Conservation (phyloP, 176 grass and related monocot genomes). For the Musa acuminata region DNA sequence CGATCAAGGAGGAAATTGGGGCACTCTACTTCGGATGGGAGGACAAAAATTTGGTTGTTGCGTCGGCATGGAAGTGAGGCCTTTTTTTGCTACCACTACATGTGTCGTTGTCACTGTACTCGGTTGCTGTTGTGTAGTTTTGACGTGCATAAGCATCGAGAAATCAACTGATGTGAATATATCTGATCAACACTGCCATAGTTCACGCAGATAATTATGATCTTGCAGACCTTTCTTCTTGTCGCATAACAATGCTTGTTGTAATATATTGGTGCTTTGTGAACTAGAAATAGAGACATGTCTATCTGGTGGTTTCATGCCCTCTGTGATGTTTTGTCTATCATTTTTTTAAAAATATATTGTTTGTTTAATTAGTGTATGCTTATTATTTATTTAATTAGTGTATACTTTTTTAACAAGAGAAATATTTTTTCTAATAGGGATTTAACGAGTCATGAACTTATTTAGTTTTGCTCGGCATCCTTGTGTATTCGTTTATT, state of each 20-base stretch:
- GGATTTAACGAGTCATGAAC: too few relatives aligned
- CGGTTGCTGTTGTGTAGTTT: not conserved
- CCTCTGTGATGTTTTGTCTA: not conserved
- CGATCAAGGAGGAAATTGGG: slow-evolving; percentile 60
- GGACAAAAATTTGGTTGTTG: slow-evolving; percentile 70
- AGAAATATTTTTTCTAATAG: too few relatives aligned
- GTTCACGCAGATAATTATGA: too few relatives aligned
- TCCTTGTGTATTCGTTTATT: too few relatives aligned
- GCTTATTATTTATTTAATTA: too few relatives aligned
- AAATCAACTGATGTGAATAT: not conserved
- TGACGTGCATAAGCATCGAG: not conserved
- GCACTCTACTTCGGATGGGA: slow-evolving; percentile 90
- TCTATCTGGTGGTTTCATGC: not conserved
- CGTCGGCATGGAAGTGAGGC: slow-evolving; percentile 76
- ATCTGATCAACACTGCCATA: not conserved
- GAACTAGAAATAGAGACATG: not conserved
- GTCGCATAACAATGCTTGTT: too few relatives aligned
- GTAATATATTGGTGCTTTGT: not conserved
- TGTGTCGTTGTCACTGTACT: not conserved
- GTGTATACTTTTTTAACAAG: too few relatives aligned
- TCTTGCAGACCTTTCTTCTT: too few relatives aligned
- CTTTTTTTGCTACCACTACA: not conserved
- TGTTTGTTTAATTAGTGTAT: not conserved
- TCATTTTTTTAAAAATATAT: not conserved
- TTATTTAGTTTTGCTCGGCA: too few relatives aligned